Conservation (phyloP, 2,329 filamentous ascomycete species). For the Trematosphaeria pertusa region DNA sequence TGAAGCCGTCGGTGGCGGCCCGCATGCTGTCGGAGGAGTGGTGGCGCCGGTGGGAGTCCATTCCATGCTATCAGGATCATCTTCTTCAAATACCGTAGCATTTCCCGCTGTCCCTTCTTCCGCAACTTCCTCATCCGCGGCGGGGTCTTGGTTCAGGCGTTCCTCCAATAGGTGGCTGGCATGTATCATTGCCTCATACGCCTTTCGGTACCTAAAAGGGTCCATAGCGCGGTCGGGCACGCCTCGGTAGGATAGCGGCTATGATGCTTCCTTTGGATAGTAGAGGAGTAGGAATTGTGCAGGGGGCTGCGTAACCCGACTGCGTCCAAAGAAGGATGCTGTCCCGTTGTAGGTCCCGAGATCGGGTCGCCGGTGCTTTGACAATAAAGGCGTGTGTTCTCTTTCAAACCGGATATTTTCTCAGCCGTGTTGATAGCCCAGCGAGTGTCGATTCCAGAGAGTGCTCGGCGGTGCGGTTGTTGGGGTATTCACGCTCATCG, state of each 20-base stretch:
- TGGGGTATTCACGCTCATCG: background rate
- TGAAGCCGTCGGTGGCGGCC: conserved; percentile 36
- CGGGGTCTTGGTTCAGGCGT: conserved; percentile 31
- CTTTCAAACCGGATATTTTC: too few relatives aligned
- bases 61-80: conserved; percentile 48
- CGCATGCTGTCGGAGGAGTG: conserved; percentile 37
- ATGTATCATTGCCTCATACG: conserved; percentile 47
- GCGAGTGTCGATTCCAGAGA: background rate
- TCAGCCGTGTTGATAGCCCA: background rate
- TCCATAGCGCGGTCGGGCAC: conserved; percentile 37
- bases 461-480: background rate
- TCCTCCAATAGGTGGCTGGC: conserved; percentile 42
- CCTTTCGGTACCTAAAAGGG: conserved; percentile 45
- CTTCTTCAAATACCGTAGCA: conserved; percentile 24
- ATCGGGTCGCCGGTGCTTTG: background rate
- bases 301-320: background rate
- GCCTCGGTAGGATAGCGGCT: conserved; percentile 12
- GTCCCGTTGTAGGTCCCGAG: background rate
- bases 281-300: background rate
- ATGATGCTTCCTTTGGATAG: background rate
- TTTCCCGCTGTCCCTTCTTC: conserved; percentile 16
- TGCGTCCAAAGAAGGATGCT: background rate
- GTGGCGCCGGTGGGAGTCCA: conserved; percentile 44
- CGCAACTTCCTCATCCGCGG: conserved; percentile 10
- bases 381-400: background rate